Percentiles rank a stretch among this genome's conserved stretches.
These are phyloP conservation scores for Aspergillus chevalieri DNA, from an alignment of 2,329 filamentous ascomycete species.

Conservation along the genomic window DNA sequence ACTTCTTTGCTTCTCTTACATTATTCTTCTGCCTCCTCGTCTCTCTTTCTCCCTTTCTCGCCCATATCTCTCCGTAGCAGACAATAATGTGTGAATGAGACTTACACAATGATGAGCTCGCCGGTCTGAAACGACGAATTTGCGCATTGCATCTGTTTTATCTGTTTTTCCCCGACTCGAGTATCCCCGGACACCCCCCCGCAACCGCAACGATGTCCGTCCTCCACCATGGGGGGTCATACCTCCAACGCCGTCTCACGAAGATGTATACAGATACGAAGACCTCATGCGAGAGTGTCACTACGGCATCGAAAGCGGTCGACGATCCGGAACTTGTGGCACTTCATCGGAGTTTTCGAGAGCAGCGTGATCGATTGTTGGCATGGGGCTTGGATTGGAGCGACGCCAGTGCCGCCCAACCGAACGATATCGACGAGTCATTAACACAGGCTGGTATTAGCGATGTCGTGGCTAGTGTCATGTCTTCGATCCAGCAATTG, in stretches of 20 bases:
- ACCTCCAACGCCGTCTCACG: slow-evolving; percentile 47
- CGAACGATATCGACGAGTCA: slow-evolving; percentile 58
- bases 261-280: slow-evolving; percentile 61
- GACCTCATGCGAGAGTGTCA: slow-evolving; percentile 53
- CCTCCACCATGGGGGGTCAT: slow-evolving; percentile 39
- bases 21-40: neutral
- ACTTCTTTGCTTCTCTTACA: slow-evolving; percentile 2
- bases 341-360: slow-evolving; percentile 55
- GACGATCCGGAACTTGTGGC: slow-evolving; percentile 50
- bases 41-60: slow-evolving; percentile 2
- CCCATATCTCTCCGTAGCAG: neutral
- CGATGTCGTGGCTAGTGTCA: slow-evolving; percentile 58
- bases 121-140: slow-evolving; percentile 8
- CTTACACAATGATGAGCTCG: neutral
- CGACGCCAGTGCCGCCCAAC: slow-evolving; percentile 51
- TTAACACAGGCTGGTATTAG: slow-evolving; percentile 57
- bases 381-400: slow-evolving; percentile 63
- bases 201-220: slow-evolving; percentile 38
- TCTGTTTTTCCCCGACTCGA: neutral
- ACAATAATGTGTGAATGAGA: too few relatives aligned
- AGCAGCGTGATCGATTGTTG: slow-evolving; percentile 58
- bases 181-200: slow-evolving; percentile 9
- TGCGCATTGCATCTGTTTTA: neutral
- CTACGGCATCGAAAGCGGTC: slow-evolving; percentile 42
- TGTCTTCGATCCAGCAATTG: slow-evolving; percentile 58